phyloP scores from a whole-genome alignment of 2,329 filamentous ascomycete species.

The Colletotrichum sp. region DNA sequence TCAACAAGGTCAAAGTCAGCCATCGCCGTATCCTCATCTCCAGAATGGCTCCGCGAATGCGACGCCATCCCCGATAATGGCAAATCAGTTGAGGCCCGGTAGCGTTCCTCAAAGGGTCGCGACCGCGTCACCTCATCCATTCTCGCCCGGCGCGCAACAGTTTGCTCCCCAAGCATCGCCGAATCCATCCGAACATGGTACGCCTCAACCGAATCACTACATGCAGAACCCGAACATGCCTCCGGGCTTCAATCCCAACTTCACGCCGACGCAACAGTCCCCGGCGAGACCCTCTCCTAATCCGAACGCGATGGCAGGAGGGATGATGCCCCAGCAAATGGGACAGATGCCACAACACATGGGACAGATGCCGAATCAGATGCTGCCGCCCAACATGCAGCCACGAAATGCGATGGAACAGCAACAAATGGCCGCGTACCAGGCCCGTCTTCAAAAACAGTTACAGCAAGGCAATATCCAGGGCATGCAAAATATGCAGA shows the following conservation, averaged over 20 bases:
- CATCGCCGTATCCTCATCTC: conserved; percentile 80
- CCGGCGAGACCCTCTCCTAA: conserved; percentile 61
- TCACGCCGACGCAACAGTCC: conserved; percentile 61
- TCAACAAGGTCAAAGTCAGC: conserved; percentile 67
- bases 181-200: conserved; percentile 77
- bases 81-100: conserved; percentile 75
- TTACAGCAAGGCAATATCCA: conserved; percentile 65
- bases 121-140: conserved; percentile 91
- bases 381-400: conserved; percentile 39
- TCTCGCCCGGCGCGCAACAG: conserved; percentile 77
- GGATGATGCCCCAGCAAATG: conserved; percentile 58
- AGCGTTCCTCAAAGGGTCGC: conserved; percentile 81
- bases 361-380: conserved; percentile 35
- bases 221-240: conserved; percentile 64
- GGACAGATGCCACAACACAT: conserved; percentile 49
- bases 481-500: conserved; percentile 44
- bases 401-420: conserved; percentile 68
- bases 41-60: conserved; percentile 83
- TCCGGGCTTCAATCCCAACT: conserved; percentile 64
- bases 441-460: conserved; percentile 83
- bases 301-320: conserved; percentile 56
- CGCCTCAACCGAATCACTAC: conserved; percentile 76
- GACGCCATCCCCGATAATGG: conserved; percentile 92
- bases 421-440: conserved; percentile 77
- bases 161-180: conserved; percentile 77